Evolutionary conservation across 2,329 filamentous ascomycete genomes (phyloP), one percentile per base, ranked within the genome.

Genomic region (Fusarium napiforme): DNA sequence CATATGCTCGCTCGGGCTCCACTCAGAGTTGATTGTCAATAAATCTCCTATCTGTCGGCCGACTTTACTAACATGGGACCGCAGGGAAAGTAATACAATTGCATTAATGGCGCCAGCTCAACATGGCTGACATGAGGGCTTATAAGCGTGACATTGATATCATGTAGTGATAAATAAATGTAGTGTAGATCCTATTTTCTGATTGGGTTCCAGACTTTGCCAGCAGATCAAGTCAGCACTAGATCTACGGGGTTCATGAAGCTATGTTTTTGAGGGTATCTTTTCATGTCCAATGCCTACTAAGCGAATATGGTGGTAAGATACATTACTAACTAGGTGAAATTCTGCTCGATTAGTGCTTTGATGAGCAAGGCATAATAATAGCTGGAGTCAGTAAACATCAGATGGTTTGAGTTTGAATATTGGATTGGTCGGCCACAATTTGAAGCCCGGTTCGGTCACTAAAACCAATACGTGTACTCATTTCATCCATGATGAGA

Each of bases 391-490:
- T 34, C 37, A 45, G 37, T 43, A 32, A 49, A 28, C 30, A 39
- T 46, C 59, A 47, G 32, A 46, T 34, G 40, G 23, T 46, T 63
- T 23, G 23, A 40, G 26, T 42, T 42, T 36, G n/a, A 43, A 40
- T 34, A 52, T 28, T 43, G 21, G 32, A 52, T 28, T 43, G 18
- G 32, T 64, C 37, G 56, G 56, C 45, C 37, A 43, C 26, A 39
- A 14, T 26, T 34, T 37, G 32, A 59, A 45, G 32, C 57, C 61
- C 30, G 52, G 42, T 58, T 47, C 53, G 49, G 67, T 47, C 45
- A 28, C 49, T 14, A 47, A 45, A 32, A 46, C 23, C 37, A 71
- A 71, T 71, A 71, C 61, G 68, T 67, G 68, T 71, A 71, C 53
- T 46, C 23, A 42, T 52, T 49, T 46, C 18, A 42, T 52, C 32